Conservation (phyloP, 2,329 filamentous ascomycete species). For the Sporothrix dimorphospora region DNA sequence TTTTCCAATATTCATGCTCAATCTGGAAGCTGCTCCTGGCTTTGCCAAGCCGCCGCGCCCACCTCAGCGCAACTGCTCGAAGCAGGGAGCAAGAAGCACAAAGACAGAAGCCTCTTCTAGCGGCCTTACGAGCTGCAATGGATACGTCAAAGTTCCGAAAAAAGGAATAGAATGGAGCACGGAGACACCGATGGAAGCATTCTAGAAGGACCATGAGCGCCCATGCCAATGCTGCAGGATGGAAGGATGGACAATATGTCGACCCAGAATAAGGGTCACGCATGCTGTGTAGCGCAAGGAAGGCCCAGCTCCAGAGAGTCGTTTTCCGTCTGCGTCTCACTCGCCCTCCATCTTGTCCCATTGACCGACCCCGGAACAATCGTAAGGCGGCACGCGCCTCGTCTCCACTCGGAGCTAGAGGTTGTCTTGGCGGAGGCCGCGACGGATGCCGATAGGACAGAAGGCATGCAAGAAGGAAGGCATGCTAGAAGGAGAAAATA, state of each 20-base stretch:
- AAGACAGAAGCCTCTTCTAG: neutral
- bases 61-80: neutral
- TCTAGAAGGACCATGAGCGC: constrained; percentile 2
- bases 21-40: neutral
- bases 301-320: neutral
- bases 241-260: neutral
- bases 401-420: neutral
- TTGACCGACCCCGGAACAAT: neutral
- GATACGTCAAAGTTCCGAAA: neutral
- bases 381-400: neutral
- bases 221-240: neutral
- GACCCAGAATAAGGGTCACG: neutral
- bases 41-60: neutral
- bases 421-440: neutral
- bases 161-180: neutral
- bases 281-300: neutral
- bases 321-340: neutral
- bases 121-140: neutral
- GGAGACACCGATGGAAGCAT: constrained; percentile 12
- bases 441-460: neutral
- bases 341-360: neutral
- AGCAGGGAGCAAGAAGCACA: neutral
- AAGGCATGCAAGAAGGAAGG: neutral
- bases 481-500: neutral
- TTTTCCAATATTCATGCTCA: neutral